Evolutionary conservation across 345 rosid species (phyloP).

Genomic region (Populus tremula): DNA sequence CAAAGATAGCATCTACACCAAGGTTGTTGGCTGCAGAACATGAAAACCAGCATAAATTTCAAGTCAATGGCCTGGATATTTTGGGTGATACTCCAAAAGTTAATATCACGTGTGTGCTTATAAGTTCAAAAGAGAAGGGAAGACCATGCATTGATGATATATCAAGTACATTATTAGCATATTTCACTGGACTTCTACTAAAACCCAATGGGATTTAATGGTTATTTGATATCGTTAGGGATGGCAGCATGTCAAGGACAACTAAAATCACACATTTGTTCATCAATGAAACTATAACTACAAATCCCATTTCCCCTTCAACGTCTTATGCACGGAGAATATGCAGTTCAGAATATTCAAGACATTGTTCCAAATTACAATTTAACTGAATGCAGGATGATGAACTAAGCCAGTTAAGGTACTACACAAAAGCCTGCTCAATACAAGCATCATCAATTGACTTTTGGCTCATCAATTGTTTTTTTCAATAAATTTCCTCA

Average conservation of each 20-base stretch:
- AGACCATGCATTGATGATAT: not conserved
- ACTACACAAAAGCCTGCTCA: not conserved
- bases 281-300: not conserved
- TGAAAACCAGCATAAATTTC: not conserved
- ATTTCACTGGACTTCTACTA: not conserved
- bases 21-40: slow-evolving; percentile 53
- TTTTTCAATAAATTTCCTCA: not conserved
- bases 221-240: not conserved
- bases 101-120: not conserved
- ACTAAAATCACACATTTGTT: not conserved
- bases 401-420: not conserved
- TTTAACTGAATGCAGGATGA: not conserved
- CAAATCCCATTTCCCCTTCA: not conserved
- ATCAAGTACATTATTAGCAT: not conserved
- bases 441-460: not conserved
- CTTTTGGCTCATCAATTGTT: not conserved
- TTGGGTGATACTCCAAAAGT: not conserved
- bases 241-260: not conserved
- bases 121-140: not conserved
- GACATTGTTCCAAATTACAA: not conserved
- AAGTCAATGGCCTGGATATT: not conserved
- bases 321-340: not conserved
- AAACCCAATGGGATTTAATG: not conserved
- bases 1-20: slow-evolving; percentile 65
- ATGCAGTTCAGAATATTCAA: not conserved